These are phyloP conservation scores for Leptodermis oblonga DNA, from an alignment of 257 asterid species.

Conservation along the genomic window DNA sequence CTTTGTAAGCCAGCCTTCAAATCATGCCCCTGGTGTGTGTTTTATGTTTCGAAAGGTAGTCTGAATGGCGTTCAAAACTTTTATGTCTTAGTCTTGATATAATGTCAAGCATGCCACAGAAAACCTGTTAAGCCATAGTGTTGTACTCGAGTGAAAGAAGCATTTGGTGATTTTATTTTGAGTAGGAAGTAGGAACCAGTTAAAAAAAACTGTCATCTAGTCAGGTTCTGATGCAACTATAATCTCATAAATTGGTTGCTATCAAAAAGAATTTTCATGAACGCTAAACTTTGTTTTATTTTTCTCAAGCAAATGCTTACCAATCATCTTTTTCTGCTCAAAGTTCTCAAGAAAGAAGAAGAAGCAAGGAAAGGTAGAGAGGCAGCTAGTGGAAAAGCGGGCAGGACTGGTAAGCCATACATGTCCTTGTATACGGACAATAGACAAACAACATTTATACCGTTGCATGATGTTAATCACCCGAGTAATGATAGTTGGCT, in stretches of 20 bases:
- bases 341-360: slow-evolving; percentile 89
- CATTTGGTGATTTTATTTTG: neutral
- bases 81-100: too few species aligned
- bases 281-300: neutral
- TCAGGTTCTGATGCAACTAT: too few species aligned
- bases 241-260: too few species aligned
- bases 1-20: too few species aligned
- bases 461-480: slow-evolving; percentile 6
- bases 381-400: slow-evolving; percentile 38
- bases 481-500: neutral
- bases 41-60: slow-evolving; percentile 2
- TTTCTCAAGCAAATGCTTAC: neutral
- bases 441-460: neutral
- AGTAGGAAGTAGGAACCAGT: neutral
- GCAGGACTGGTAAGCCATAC: slow-evolving; percentile 47
- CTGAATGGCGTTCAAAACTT: too few species aligned
- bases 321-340: slow-evolving; percentile 17
- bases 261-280: too few species aligned
- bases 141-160: too few species aligned
- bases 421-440: slow-evolving; percentile 2
- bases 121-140: neutral
- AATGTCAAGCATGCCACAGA: too few species aligned
- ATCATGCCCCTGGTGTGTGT: too few species aligned
- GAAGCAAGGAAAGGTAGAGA: slow-evolving; percentile 65
- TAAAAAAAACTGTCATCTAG: neutral